phyloP scores from a whole-genome alignment of 805 yeast genomes.

The Kodamaea laetipori region DNA sequence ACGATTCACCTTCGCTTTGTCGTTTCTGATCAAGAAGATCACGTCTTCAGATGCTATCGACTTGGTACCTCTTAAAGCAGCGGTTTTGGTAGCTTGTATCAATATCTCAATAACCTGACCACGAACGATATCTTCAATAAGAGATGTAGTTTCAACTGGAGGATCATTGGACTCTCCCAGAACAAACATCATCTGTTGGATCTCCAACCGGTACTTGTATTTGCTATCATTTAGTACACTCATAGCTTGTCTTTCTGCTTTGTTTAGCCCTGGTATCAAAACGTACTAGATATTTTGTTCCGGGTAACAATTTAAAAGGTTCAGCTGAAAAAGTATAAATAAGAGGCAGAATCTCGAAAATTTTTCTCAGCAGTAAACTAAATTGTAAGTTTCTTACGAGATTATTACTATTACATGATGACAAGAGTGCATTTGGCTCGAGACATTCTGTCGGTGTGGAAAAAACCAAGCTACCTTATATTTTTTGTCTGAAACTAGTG shows the following conservation, averaged over 20 bases:
- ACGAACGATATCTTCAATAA: slow-evolving; percentile 92
- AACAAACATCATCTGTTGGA: slow-evolving; percentile 98
- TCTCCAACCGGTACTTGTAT: slow-evolving; percentile 84
- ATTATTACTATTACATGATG: slow-evolving; percentile 57
- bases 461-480: slow-evolving; percentile 96
- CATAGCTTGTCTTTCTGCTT: slow-evolving; percentile 3
- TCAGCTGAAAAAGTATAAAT: slow-evolving; percentile 6
- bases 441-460: slow-evolving; percentile 96
- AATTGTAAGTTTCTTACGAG: slow-evolving; percentile 11
- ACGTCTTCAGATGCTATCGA: slow-evolving; percentile 91
- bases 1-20: slow-evolving; percentile 89
- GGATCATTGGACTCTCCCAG: slow-evolving; percentile 94
- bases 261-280: neutral
- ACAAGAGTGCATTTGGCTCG: slow-evolving; percentile 99
- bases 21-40: slow-evolving; percentile 88
- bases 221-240: slow-evolving; percentile 33
- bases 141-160: slow-evolving; percentile 85
- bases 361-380: slow-evolving; percentile 6
- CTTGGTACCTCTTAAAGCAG: slow-evolving; percentile 76
- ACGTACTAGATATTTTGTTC: neutral
- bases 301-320: slow-evolving; percentile 7
- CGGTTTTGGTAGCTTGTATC: slow-evolving; percentile 74
- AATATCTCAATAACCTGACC: slow-evolving; percentile 91
- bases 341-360: neutral
- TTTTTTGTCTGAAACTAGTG: slow-evolving; percentile 55